phyloP scores from a whole-genome alignment of 805 yeast species.

The Wickerhamiella sergipiensis region DNA sequence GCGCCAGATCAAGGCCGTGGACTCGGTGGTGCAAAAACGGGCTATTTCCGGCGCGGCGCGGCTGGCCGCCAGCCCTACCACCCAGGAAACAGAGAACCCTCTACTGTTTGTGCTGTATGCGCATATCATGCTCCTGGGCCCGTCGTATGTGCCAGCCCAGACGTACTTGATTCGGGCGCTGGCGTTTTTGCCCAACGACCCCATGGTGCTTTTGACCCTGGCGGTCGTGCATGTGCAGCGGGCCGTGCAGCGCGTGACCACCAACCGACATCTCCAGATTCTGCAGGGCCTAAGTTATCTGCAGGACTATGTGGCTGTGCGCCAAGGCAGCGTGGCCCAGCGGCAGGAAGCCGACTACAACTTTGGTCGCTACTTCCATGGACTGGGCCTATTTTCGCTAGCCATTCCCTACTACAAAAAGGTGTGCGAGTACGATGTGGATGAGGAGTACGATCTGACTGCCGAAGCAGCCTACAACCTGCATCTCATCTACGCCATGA shows the following conservation, averaged over 20 bases:
- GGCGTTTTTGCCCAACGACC: conserved; percentile 54
- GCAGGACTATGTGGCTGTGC: conserved; percentile 49
- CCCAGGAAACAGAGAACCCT: conserved; percentile 31
- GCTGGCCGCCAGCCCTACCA: conserved; percentile 30
- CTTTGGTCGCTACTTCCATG: conserved; percentile 71
- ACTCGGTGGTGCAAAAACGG: conserved; percentile 43
- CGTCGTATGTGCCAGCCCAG: conserved; percentile 71
- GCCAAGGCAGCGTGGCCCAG: conserved; percentile 26
- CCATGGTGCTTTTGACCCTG: conserved; percentile 58
- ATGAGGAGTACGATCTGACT: conserved; percentile 47
- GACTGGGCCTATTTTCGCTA: conserved; percentile 58
- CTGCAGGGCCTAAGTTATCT: conserved; percentile 76
- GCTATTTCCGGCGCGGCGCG: conserved; percentile 70
- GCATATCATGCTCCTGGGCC: conserved; percentile 62
- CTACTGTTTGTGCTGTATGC: conserved; percentile 70
- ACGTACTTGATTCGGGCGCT: conserved; percentile 65
- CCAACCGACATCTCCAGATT: conserved; percentile 74
- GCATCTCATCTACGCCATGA: conserved; percentile 55
- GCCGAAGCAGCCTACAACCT: conserved; percentile 80
- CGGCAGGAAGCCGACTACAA: conserved; percentile 72
- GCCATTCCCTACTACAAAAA: conserved; percentile 64
- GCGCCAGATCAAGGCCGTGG: conserved; percentile 82
- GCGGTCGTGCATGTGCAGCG: conserved; percentile 79
- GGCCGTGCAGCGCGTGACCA: conserved; percentile 79
- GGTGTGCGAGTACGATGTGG: conserved; percentile 35